phyloP scores from a whole-genome alignment of 768 basidiomycete species.

The Pulveroboletus ravenelii region DNA sequence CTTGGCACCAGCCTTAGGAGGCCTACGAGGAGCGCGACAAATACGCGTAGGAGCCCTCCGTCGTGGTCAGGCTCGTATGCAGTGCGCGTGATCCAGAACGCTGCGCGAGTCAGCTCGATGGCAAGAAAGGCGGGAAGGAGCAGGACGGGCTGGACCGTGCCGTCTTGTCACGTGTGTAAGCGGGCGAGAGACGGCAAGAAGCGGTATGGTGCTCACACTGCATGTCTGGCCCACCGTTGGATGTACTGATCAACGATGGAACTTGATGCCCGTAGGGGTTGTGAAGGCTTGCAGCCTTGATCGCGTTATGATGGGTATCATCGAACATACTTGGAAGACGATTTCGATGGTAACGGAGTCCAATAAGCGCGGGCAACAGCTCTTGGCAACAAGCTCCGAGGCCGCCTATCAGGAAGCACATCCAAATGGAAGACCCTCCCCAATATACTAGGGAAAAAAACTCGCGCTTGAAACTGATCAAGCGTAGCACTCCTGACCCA shows the following conservation, averaged over 20 bases:
- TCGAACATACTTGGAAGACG: background rate
- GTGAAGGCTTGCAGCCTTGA: background rate
- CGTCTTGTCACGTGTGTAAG: background rate
- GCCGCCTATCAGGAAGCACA: constrained; percentile 2
- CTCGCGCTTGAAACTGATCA: background rate
- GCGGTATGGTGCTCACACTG: background rate
- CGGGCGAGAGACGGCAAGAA: background rate
- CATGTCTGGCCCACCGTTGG: background rate
- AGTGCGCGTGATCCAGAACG: constrained; percentile 1
- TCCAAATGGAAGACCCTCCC: background rate
- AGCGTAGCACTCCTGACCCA: background rate
- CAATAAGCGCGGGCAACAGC: background rate
- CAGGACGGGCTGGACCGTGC: constrained; percentile 6
- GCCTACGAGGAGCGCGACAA: background rate
- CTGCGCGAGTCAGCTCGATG: constrained; percentile 1
- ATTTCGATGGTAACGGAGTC: background rate
- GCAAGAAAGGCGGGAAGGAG: constrained; percentile 10
- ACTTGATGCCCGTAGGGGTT: background rate
- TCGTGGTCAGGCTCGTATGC: background rate
- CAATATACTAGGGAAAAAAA: background rate
- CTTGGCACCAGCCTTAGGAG: background rate
- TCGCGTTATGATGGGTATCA: background rate
- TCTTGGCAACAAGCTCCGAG: background rate
- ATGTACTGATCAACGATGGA: background rate
- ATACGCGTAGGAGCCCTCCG: background rate